These are phyloP conservation scores for Pelargonium fulgidum DNA, from an alignment of 441 rosid species.

Conservation along the genomic window DNA sequence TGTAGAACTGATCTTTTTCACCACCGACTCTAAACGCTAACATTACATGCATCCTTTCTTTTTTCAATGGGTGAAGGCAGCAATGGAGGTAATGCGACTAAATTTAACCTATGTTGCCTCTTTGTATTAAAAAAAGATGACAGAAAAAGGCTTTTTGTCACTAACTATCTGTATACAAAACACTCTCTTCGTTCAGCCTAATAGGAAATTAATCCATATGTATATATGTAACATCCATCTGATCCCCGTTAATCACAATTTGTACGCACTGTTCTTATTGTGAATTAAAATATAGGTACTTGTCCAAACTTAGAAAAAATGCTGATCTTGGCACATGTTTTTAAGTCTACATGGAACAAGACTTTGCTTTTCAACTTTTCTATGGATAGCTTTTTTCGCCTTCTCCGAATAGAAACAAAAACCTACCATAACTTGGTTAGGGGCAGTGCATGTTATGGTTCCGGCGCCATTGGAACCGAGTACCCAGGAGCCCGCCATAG, in stretches of 20 bases:
- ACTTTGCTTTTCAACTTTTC: too few species aligned
- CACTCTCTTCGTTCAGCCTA: slow-evolving; percentile 16
- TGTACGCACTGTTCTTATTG: slow-evolving; percentile 8
- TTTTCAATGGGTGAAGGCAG: slow-evolving; percentile 37
- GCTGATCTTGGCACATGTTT: too few species aligned
- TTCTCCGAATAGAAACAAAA: too few species aligned
- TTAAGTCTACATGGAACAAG: too few species aligned
- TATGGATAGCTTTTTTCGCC: too few species aligned
- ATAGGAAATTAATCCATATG: slow-evolving; percentile 28
- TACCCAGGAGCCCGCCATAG: not conserved
- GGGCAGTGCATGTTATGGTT: slow-evolving; percentile 11
- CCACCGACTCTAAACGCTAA: slow-evolving; percentile 44
- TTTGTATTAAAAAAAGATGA: slow-evolving; percentile 22
- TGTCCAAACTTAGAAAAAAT: not conserved
- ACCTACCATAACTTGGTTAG: not conserved
- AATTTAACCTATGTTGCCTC: slow-evolving; percentile 24
- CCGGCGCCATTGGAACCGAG: slow-evolving; percentile 14
- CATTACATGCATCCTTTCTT: slow-evolving; percentile 37
- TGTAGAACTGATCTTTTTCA: slow-evolving; percentile 69
- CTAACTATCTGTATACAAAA: slow-evolving; percentile 34
- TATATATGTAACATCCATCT: slow-evolving; percentile 29
- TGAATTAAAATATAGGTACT: slow-evolving; percentile 9
- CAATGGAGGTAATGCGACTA: slow-evolving; percentile 34
- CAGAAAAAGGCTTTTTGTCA: slow-evolving; percentile 20
- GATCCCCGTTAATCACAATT: slow-evolving; percentile 19